A percentile compares a stretch with the other conserved stretches of the same genome.
These are phyloP conservation scores for Lolium rigidum DNA, from an alignment of 176 grass and related monocot species.

Conservation along the genomic window DNA sequence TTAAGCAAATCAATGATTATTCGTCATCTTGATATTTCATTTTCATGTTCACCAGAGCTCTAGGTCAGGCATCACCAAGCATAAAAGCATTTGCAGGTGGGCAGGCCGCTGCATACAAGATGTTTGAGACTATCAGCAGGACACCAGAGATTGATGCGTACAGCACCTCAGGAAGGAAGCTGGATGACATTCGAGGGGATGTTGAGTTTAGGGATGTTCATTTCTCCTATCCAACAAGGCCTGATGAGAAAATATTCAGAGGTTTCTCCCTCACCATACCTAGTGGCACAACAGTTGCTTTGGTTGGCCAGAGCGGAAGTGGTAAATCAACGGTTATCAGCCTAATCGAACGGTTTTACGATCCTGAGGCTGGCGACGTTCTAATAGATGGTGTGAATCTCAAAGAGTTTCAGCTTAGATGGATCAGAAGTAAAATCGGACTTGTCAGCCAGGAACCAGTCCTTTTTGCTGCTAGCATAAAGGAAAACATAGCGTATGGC, in stretches of 20 bases:
- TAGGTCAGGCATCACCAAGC: conserved; percentile 80
- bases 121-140: conserved; percentile 86
- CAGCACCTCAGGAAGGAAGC: conserved; percentile 56
- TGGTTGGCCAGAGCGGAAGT: conserved; percentile 89
- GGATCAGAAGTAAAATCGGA: conserved; percentile 86
- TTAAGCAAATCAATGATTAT: background rate
- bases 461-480: conserved; percentile 75
- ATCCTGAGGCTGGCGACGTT: conserved; percentile 74
- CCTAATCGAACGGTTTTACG: conserved; percentile 85
- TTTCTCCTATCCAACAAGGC: conserved; percentile 79
- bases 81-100: conserved; percentile 75
- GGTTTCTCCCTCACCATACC: conserved; percentile 71
- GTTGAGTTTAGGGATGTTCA: conserved; percentile 73
- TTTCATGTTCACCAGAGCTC: conserved; percentile 56
- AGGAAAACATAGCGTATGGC: conserved; percentile 86
- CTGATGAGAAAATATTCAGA: conserved; percentile 74
- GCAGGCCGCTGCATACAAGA: conserved; percentile 84
- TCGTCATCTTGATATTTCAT: conserved; percentile 2
- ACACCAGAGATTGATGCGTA: conserved; percentile 80
- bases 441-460: conserved; percentile 86
- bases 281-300: conserved; percentile 64
- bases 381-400: conserved; percentile 77
- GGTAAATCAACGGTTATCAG: conserved; percentile 84
- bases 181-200: conserved; percentile 76
- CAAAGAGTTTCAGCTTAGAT: conserved; percentile 71